Conservation (phyloP, 2,329 filamentous ascomycete species). For the Thermoascus crustaceus region DNA sequence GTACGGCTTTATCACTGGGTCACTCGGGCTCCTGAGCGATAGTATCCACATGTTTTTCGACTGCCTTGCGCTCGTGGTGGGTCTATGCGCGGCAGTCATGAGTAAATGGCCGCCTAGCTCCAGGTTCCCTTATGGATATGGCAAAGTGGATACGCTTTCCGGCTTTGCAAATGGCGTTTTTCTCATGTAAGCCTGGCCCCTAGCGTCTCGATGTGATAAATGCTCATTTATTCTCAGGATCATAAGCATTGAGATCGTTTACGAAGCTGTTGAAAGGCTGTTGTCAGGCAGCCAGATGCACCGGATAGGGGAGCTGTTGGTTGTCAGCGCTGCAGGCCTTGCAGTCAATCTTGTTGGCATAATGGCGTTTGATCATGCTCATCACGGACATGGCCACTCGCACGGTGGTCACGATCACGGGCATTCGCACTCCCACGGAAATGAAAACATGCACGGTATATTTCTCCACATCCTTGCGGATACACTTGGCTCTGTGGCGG, state of each 20-base stretch:
- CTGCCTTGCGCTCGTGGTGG: conserved; percentile 83
- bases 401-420: conserved; percentile 38
- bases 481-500: conserved; percentile 85
- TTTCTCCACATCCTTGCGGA: conserved; percentile 94
- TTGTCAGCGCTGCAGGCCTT: conserved; percentile 80
- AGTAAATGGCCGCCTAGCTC: conserved; percentile 92
- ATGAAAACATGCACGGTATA: conserved; percentile 98
- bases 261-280: conserved; percentile 84
- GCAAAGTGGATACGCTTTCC: conserved; percentile 92
- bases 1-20: conserved; percentile 90
- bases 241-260: conserved; percentile 91
- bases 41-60: conserved; percentile 99
- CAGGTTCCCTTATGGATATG: conserved; percentile 87
- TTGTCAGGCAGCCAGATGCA: conserved; percentile 77
- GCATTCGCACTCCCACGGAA: conserved; percentile 53
- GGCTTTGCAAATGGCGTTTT: conserved; percentile 96
- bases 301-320: conserved; percentile 73
- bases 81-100: conserved; percentile 83
- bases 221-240: conserved; percentile 48
- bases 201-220: not conserved
- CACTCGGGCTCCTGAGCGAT: conserved; percentile 87
- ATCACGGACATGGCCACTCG: conserved; percentile 33
- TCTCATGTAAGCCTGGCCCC: conserved; percentile 59
- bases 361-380: conserved; percentile 32
- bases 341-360: conserved; percentile 89